These are phyloP conservation scores for Miscanthus sacchariflorus DNA, from an alignment of 202 grass and related monocot genomes.

Conservation along the genomic window DNA sequence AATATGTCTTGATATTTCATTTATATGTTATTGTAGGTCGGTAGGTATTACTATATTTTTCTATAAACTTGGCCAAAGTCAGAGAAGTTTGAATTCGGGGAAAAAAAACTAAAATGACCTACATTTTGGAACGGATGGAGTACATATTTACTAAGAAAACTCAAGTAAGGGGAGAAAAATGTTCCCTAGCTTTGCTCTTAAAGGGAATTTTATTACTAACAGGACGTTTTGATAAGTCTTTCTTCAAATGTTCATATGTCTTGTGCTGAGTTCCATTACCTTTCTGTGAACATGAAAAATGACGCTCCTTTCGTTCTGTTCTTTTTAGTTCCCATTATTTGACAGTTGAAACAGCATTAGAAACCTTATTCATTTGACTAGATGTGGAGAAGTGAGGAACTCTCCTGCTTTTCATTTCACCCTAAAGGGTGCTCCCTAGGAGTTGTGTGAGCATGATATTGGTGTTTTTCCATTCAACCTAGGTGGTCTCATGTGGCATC, in stretches of 20 bases:
- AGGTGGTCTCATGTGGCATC: background rate
- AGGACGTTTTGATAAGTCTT: background rate
- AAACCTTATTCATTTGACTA: background rate
- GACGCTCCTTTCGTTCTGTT: background rate
- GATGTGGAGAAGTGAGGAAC: background rate
- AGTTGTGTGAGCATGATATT: background rate
- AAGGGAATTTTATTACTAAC: background rate
- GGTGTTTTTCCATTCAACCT: constrained; percentile 29
- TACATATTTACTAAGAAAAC: constrained; percentile 11
- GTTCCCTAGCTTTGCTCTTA: constrained; percentile 12
- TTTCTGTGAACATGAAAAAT: background rate
- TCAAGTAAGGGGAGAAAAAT: background rate
- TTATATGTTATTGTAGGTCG: background rate
- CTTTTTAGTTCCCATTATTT: background rate
- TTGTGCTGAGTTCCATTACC: background rate
- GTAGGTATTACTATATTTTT: background rate
- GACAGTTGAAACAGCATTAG: background rate
- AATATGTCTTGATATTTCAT: background rate
- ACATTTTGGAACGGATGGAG: background rate
- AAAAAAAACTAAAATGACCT: background rate
- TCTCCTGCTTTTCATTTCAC: background rate
- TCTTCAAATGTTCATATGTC: background rate
- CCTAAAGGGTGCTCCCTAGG: background rate
- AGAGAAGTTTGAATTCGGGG: background rate
- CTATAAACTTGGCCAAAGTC: background rate